These are phyloP conservation scores for Talaromyces sp. DNA, from an alignment of 2,329 filamentous ascomycete species.

Conservation along the genomic window DNA sequence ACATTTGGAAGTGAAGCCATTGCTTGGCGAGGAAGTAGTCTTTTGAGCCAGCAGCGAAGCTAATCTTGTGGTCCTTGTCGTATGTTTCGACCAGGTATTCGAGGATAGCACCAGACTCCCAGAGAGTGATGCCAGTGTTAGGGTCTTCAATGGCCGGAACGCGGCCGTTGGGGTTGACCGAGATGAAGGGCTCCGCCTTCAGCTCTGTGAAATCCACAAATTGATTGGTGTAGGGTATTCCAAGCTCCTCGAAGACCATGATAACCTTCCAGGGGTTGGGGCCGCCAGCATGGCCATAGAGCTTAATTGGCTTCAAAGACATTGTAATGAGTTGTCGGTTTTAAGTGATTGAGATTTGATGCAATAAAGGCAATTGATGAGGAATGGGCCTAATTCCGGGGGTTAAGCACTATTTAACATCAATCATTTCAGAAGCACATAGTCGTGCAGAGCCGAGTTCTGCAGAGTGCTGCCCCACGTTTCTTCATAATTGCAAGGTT, in stretches of 20 bases:
- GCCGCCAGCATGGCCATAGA: constrained; percentile 26
- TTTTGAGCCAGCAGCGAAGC: constrained; percentile 35
- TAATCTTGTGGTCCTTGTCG: constrained; percentile 44
- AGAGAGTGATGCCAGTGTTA: constrained; percentile 43
- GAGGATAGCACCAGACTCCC: constrained; percentile 51
- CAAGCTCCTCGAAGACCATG: constrained; percentile 37
- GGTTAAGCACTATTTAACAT: no score
- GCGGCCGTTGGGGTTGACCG: constrained; percentile 40
- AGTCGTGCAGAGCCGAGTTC: no score
- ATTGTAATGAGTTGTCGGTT: constrained; percentile 8
- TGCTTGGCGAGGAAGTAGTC: constrained; percentile 46
- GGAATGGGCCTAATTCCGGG: background rate
- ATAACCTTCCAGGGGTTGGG: constrained; percentile 39
- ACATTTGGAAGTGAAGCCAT: constrained; percentile 51
- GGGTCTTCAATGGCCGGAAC: constrained; percentile 40
- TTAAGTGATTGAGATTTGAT: background rate
- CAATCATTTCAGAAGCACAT: no score
- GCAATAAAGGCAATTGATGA: background rate
- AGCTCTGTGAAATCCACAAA: constrained; percentile 28
- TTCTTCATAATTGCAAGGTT: no score
- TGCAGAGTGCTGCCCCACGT: no score
- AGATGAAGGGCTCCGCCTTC: constrained; percentile 32
- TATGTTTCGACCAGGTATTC: constrained; percentile 51
- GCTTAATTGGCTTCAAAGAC: constrained; percentile 24
- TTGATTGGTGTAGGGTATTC: constrained; percentile 31